Evolutionary conservation across 2,329 filamentous ascomycete species (phyloP), one percentile per base, ranked within the genome.

Genomic region (Dendrostoma leiphaemia): DNA sequence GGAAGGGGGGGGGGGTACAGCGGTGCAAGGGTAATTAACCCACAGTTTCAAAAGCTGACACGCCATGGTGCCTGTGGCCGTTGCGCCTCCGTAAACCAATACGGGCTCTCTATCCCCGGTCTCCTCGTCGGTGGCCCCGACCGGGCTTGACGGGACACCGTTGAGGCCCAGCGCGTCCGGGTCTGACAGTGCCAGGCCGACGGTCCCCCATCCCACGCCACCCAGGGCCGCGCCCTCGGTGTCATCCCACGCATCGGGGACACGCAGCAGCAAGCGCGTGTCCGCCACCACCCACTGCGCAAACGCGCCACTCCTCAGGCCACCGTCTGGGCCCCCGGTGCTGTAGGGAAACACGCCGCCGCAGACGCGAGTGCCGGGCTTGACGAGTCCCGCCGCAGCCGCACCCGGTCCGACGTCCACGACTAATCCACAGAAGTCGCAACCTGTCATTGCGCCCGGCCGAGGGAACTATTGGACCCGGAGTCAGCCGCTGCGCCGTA

Each of bases 341-440:
- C 59, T 46, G 29, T 57, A 53, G 23, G 55, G 54, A 10, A 56
- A 48, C 15, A 56, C 51, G 5, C 53, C 53, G 2, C 61, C 62
- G 29, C 55, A 51, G 6, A 64, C 53, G 7, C 61, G 54, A 23
- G 62, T 60, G 8, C 61, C 60, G 1, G 43, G 29, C 6, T 34
- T 31, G 21, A 53, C 29, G 15, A n/a, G n/a, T n/a, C n/a, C 10
- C n/a, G n/a, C 32, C 44, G 6, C 26, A 24, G 2, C 3, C 17
- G 17, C 19, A 13, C 51, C 54, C 19, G 40, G 43, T 6, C 62
- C 62, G 31, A 65, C 31, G 2, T 54, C 56, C 2, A 63, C 58
- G n/a, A 69, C 59, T 6, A 50, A 59, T 8, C 67, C 65, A 4
- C 63, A 61, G 48, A 65, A 69, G 48, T 69, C 67, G 37, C 54